Evolutionary conservation across 306 rosid genomes (phyloP), one percentile per base, ranked within the genome.

Genomic region (Lupinus albus): DNA sequence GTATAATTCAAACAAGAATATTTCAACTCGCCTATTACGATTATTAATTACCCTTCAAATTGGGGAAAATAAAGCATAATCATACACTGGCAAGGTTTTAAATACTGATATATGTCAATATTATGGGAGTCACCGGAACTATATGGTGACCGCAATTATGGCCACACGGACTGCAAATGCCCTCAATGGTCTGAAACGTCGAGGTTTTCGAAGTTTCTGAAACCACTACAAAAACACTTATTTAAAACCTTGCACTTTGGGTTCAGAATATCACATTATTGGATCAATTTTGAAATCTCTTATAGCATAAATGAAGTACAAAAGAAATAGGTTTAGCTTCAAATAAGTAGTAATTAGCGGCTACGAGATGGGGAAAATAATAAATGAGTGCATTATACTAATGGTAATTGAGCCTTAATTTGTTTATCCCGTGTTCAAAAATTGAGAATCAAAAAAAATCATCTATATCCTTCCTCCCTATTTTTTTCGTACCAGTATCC

Each of bases 1-100:
- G 17, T 7, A 2, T 15, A 14, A 67, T 35, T 16, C 32, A 20
- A 50, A 50, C 67, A 65, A 54, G 12, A 61, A 79, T 45, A 48
- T 42, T 13, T 5, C 51, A 58, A 45, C 9, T 39, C 25, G 2
- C n/a, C 12, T 6, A 17, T 41, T 55, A 64, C 18, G 41, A 41
- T 14, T 39, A 6, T 53, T n/a, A 9, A 16, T 56, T 15, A 11
- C 41, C 12, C 25, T 13, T 8, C 17, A 21, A 9, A 67, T 52
- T 45, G 60, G 38, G 60, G 17, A 4, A 48, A 59, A 32, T 30
- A 39, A n/a, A 53, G 10, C 53, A 42, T 30, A 14, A n/a, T 41
- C 49, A 15, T 11, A 47, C 46, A 60, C n/a, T n/a, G n/a, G n/a
- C n/a, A n/a, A n/a, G n/a, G n/a, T n/a, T n/a, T n/a, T n/a, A n/a